Percentiles rank a stretch among this genome's conserved stretches.
Evolutionary conservation across 2,329 filamentous ascomycete genomes (phyloP).

Genomic region (Rhynchosporium secalis): DNA sequence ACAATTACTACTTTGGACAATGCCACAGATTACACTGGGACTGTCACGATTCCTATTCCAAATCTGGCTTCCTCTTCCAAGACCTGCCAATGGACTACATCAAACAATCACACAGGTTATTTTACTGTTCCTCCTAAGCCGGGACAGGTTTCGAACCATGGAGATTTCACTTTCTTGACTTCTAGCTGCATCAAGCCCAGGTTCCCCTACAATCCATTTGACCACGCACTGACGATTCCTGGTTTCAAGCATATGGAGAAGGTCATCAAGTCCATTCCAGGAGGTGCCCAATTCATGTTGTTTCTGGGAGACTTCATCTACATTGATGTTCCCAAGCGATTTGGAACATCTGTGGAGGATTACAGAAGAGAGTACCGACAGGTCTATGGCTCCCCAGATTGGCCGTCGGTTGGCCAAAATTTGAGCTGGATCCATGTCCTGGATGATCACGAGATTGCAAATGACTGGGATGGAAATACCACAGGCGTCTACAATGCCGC

Average conservation of each 20-base stretch:
- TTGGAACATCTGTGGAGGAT: conserved; percentile 69
- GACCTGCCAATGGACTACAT: conserved; percentile 79
- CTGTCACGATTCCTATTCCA: conserved; percentile 62
- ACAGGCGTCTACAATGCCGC: conserved; percentile 66
- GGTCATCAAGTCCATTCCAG: conserved; percentile 63
- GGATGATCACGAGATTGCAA: conserved; percentile 94
- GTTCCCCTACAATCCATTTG: conserved; percentile 84
- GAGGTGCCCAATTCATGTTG: conserved; percentile 73
- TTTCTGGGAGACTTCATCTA: conserved; percentile 89
- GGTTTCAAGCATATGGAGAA: conserved; percentile 76
- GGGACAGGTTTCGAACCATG: conserved; percentile 63
- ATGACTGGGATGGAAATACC: conserved; percentile 82
- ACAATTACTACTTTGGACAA: conserved; percentile 66
- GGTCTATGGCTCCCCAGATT: conserved; percentile 94
- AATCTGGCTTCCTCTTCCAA: conserved; percentile 65
- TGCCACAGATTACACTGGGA: conserved; percentile 78
- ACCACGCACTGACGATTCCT: conserved; percentile 78
- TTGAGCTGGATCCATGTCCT: conserved; percentile 98
- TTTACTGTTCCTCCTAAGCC: conserved; percentile 76
- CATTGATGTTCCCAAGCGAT: conserved; percentile 80
- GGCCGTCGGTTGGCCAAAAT: conserved; percentile 71
- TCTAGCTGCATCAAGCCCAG: conserved; percentile 91
- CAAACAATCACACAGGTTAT: conserved; percentile 81
- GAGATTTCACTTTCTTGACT: conserved; percentile 84
- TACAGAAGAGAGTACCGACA: conserved; percentile 92